Percentiles rank a stretch among this genome's conserved stretches.
Conservation (phyloP, 495 filamentous ascomycete species). For the Penicillium pulvis region DNA sequence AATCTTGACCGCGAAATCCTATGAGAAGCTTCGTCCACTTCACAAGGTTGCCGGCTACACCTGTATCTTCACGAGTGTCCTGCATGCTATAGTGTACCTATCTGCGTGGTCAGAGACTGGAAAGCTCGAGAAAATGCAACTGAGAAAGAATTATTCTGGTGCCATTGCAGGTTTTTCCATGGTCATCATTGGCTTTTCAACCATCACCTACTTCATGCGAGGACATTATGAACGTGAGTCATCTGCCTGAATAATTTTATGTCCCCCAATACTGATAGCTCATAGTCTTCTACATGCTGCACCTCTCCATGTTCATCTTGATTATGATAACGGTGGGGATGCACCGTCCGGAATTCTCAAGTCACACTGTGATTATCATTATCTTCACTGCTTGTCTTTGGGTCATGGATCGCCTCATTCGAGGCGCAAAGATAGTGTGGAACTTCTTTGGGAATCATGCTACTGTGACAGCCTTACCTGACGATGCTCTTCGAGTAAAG, state of each 20-base stretch:
- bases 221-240: constrained; percentile 50
- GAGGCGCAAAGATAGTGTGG: constrained; percentile 46
- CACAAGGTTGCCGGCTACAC: constrained; percentile 61
- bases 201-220: constrained; percentile 31
- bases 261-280: neutral
- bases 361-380: constrained; percentile 44
- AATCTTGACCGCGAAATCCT: constrained; percentile 57
- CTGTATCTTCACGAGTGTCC: constrained; percentile 44
- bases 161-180: constrained; percentile 53
- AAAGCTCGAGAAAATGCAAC: constrained; percentile 32
- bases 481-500: constrained; percentile 57
- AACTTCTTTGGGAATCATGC: constrained; percentile 55
- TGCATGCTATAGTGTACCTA: constrained; percentile 50
- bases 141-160: constrained; percentile 44
- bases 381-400: constrained; percentile 51
- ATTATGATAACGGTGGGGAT: constrained; percentile 54
- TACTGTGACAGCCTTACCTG: constrained; percentile 53
- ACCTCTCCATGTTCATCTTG: constrained; percentile 53
- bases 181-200: constrained; percentile 39
- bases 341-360: constrained; percentile 50
- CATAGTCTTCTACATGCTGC: constrained; percentile 55
- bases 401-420: constrained; percentile 54
- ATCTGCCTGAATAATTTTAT: neutral
- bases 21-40: constrained; percentile 61
- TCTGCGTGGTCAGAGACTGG: constrained; percentile 24